phyloP scores from a whole-genome alignment of 345 rosid genomes.

The Eucalyptus sp. region DNA sequence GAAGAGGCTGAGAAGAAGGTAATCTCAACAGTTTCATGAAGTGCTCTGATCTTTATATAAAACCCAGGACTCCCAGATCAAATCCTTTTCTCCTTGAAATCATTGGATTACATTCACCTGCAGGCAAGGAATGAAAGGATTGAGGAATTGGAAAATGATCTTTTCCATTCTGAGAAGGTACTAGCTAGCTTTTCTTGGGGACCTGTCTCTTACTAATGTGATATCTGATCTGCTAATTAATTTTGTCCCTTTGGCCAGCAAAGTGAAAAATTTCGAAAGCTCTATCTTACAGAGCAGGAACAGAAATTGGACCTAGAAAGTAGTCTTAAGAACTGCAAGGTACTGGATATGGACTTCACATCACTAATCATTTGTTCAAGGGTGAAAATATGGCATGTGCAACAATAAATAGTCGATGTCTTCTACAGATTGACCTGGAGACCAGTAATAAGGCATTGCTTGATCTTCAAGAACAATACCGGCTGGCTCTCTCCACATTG shows the following conservation, averaged over 20 bases:
- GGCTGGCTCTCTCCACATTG: slow-evolving; percentile 23
- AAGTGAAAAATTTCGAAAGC: slow-evolving; percentile 48
- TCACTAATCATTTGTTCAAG: not conserved
- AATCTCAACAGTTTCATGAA: not conserved
- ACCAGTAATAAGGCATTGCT: slow-evolving; percentile 42
- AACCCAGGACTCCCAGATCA: not conserved
- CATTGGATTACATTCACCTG: not conserved
- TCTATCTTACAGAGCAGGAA: slow-evolving; percentile 60
- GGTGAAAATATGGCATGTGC: not conserved
- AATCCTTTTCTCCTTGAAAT: not conserved
- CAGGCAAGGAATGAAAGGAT: slow-evolving; percentile 70
- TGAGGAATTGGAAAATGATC: slow-evolving; percentile 69
- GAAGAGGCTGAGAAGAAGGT: slow-evolving; percentile 97
- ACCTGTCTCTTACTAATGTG: not conserved
- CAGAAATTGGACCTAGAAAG: slow-evolving; percentile 49
- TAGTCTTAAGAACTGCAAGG: slow-evolving; percentile 66
- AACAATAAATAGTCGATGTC: not conserved
- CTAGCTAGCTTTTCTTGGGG: not conserved
- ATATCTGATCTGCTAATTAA: not conserved
- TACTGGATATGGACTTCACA: not conserved
- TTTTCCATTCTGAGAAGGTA: slow-evolving; percentile 51
- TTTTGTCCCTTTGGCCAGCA: slow-evolving; percentile 34
- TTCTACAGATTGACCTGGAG: slow-evolving; percentile 45
- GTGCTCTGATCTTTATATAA: not conserved
- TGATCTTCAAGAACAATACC: slow-evolving; percentile 45